These are phyloP conservation scores for Sclerotinia sclerotiorum DNA, from an alignment of 2,329 filamentous ascomycete species.

Conservation along the genomic window DNA sequence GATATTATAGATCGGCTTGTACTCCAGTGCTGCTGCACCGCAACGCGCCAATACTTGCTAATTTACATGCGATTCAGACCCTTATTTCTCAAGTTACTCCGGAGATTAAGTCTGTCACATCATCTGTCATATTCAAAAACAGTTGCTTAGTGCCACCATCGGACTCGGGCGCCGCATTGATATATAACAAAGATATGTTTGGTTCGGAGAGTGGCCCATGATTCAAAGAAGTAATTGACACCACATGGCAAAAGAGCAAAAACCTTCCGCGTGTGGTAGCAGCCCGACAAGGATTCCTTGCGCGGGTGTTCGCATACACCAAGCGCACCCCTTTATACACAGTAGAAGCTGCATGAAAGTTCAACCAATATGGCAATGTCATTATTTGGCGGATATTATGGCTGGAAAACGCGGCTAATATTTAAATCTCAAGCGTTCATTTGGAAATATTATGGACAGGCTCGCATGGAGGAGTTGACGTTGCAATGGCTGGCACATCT, in stretches of 20 bases:
- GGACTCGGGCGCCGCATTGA: conserved; percentile 9
- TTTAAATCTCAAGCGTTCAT: neutral
- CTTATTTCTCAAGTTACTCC: neutral
- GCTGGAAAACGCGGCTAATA: conserved; percentile 10
- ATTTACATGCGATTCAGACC: neutral
- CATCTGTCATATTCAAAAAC: neutral
- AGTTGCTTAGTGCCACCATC: neutral
- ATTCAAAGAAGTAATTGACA: neutral
- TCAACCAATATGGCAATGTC: neutral
- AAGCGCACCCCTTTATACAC: conserved; percentile 9
- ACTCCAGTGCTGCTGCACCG: too few relatives aligned
- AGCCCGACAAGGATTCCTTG: conserved; percentile 6
- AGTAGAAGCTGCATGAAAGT: conserved; percentile 5
- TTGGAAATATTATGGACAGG: neutral
- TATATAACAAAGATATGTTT: neutral
- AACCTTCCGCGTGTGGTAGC: neutral
- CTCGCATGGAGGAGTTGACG: neutral
- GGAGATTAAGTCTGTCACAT: neutral
- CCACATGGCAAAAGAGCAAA: neutral
- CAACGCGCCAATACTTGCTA: neutral
- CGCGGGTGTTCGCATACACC: conserved; percentile 4
- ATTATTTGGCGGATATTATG: neutral
- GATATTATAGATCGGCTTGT: neutral
- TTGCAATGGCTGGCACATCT: neutral
- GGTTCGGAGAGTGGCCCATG: neutral